Evolutionary conservation across 2,329 filamentous ascomycete genomes (phyloP).

Genomic region (Neofusicoccum sp.): DNA sequence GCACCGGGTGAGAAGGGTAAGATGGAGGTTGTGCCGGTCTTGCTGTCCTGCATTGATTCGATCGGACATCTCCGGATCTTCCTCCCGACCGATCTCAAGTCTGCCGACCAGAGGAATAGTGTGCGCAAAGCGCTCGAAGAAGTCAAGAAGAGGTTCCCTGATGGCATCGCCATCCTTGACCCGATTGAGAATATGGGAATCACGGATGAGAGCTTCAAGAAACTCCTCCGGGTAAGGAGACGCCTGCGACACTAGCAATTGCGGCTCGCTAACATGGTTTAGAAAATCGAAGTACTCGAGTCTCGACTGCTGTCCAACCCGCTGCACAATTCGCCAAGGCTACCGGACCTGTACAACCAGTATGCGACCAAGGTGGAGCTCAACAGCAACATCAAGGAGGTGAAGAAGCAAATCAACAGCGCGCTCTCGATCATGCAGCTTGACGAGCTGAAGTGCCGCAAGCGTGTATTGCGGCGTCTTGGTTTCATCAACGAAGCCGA

Average conservation of each 20-base stretch:
- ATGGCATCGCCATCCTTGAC: conserved; percentile 84
- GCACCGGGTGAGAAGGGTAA: conserved; percentile 63
- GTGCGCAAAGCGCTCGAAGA: conserved; percentile 70
- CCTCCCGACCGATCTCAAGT: conserved; percentile 73
- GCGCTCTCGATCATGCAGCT: conserved; percentile 88
- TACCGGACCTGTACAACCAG: conserved; percentile 81
- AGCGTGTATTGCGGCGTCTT: conserved; percentile 88
- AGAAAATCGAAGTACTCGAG: conserved; percentile 97
- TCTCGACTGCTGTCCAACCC: conserved; percentile 85
- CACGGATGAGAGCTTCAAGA: conserved; percentile 88
- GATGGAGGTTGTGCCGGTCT: conserved; percentile 80
- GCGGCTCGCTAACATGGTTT: conserved; percentile 22
- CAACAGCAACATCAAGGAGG: conserved; percentile 75
- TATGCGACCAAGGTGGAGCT: conserved; percentile 79
- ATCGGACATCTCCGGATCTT: conserved; percentile 83
- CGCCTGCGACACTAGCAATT: not conserved
- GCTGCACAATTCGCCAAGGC: conserved; percentile 81
- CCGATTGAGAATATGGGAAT: conserved; percentile 97
- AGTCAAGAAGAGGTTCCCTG: conserved; percentile 82
- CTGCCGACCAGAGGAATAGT: conserved; percentile 65
- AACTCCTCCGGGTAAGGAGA: conserved; percentile 64
- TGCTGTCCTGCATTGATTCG: conserved; percentile 79
- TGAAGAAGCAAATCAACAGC: conserved; percentile 81
- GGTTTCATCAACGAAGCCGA: conserved; percentile 95
- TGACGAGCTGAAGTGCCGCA: conserved; percentile 93